phyloP scores from a whole-genome alignment of 306 rosid species.

The Gynostemma pentaphyllum region DNA sequence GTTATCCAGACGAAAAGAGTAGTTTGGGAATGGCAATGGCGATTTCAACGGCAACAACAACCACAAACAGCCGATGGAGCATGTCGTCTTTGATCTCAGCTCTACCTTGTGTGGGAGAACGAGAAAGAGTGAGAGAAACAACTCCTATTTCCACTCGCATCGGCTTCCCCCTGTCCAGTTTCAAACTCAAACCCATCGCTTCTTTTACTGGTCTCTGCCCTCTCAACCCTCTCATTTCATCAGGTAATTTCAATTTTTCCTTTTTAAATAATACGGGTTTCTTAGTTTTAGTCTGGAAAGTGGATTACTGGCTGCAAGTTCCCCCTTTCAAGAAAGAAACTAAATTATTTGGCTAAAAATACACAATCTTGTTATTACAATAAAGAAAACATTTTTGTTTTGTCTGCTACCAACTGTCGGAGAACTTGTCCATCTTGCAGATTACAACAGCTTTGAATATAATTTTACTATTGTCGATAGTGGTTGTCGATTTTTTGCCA shows the following conservation, averaged over 20 bases:
- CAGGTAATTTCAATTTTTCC: slow-evolving; percentile 29
- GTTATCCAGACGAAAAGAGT: not conserved
- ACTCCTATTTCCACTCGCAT: slow-evolving; percentile 9
- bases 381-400: not conserved
- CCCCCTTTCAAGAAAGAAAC: no score
- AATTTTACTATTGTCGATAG: slow-evolving; percentile 42
- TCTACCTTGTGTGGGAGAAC: slow-evolving; percentile 25
- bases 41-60: slow-evolving; percentile 12
- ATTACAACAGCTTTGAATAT: slow-evolving; percentile 30
- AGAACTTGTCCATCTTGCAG: slow-evolving; percentile 31
- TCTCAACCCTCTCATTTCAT: slow-evolving; percentile 24
- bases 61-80: slow-evolving; percentile 36
- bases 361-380: no score
- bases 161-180: slow-evolving; percentile 3
- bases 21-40: slow-evolving; percentile 5
- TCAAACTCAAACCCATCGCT: slow-evolving; percentile 23
- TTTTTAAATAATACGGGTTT: no score
- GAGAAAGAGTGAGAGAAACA: no score
- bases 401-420: not conserved
- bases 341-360: no score
- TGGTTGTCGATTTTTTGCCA: slow-evolving; percentile 64
- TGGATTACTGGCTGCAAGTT: no score
- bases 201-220: slow-evolving; percentile 60
- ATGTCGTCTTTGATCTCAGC: slow-evolving; percentile 54
- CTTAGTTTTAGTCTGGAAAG: no score